A percentile compares a stretch with the other conserved stretches of the same genome.
These are phyloP conservation scores for Alternaria sp. DNA, from an alignment of 2,329 filamentous ascomycete genomes.

Conservation along the genomic window DNA sequence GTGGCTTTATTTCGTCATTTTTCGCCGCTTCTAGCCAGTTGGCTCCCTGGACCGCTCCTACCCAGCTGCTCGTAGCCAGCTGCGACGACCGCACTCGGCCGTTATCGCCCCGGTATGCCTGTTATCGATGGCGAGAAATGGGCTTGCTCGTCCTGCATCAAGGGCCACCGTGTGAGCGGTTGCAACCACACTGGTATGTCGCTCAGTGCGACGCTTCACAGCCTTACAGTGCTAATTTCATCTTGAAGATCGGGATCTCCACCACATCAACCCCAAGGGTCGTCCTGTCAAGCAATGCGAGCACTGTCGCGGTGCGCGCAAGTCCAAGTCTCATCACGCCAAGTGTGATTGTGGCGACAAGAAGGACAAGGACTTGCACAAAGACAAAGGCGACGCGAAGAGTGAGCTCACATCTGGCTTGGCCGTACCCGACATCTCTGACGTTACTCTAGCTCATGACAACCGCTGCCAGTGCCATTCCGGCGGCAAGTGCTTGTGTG, in stretches of 20 bases:
- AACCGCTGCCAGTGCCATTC: constrained; percentile 61
- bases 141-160: constrained; percentile 97
- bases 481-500: constrained; percentile 66
- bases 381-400: constrained; percentile 53
- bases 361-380: constrained; percentile 65
- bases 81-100: constrained; percentile 46
- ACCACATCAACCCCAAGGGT: constrained; percentile 97
- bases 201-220: constrained; percentile 11
- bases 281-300: constrained; percentile 96
- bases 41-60: constrained; percentile 16
- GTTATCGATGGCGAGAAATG: constrained; percentile 86
- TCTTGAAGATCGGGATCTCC: constrained; percentile 79
- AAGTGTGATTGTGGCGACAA: constrained; percentile 98
- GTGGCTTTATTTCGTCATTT: constrained; percentile 24
- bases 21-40: constrained; percentile 14
- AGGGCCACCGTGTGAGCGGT: constrained; percentile 97
- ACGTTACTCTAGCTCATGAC: constrained; percentile 44
- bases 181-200: constrained; percentile 88
- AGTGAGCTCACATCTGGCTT: constrained; percentile 46
- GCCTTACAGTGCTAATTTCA: constrained; percentile 22
- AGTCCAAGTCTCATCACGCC: constrained; percentile 91
- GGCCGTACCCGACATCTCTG: constrained; percentile 36
- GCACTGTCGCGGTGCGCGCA: constrained; percentile 94
- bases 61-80: constrained; percentile 32
- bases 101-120: constrained; percentile 43